Evolutionary conservation across 2,329 filamentous ascomycete species (phyloP).

Genomic region (Pyrenochaeta sp.): DNA sequence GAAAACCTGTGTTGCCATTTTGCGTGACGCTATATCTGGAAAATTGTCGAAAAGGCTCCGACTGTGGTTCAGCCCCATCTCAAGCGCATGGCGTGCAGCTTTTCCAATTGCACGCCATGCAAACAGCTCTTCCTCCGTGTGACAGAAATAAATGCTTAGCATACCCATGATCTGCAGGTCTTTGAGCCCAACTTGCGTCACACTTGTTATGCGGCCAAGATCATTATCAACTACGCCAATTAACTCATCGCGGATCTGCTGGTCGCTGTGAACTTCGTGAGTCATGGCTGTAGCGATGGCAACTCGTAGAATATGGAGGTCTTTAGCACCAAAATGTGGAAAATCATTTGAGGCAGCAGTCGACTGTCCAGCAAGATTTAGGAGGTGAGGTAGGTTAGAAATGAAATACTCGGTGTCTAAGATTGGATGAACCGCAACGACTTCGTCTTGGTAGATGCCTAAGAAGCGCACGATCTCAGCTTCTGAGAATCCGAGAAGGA

Average conservation of each 20-base stretch:
- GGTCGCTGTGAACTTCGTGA: slow-evolving; percentile 16
- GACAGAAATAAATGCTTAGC: slow-evolving; percentile 28
- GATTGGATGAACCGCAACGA: slow-evolving; percentile 25
- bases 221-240: not conserved
- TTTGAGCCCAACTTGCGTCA: not conserved
- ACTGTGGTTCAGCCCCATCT: slow-evolving; percentile 30
- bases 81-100: slow-evolving; percentile 26
- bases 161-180: not conserved
- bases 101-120: slow-evolving; percentile 29
- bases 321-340: slow-evolving; percentile 8
- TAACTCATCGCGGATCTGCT: slow-evolving; percentile 14
- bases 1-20: slow-evolving; percentile 24
- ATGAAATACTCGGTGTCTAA: slow-evolving; percentile 20
- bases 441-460: slow-evolving; percentile 26
- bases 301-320: slow-evolving; percentile 23
- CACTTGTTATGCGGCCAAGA: no score
- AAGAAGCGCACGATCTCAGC: slow-evolving; percentile 19
- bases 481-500: slow-evolving; percentile 9
- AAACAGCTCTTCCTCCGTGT: slow-evolving; percentile 27
- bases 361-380: slow-evolving; percentile 9
- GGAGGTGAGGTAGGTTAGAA: slow-evolving; percentile 9
- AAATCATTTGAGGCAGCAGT: not conserved
- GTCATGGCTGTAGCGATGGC: slow-evolving; percentile 13
- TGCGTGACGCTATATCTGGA: slow-evolving; percentile 14
- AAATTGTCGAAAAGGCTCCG: slow-evolving; percentile 28